A percentile compares a stretch with the other conserved stretches of the same genome.
phyloP scores from a whole-genome alignment of 1,139 yeast species.

The Yamadazyma diddensiae region DNA sequence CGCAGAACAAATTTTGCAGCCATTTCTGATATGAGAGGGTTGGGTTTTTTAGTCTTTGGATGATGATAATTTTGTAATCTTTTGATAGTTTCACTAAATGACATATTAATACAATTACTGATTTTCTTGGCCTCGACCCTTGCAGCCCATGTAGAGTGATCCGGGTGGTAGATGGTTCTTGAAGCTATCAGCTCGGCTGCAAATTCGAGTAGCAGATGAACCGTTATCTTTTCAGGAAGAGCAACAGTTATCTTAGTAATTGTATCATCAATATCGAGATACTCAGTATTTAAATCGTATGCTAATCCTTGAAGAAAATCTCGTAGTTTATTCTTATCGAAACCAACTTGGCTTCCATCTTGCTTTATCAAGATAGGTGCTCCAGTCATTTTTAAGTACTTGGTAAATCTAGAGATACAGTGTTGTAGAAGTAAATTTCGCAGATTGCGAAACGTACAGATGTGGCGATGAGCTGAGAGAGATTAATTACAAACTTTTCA shows the following conservation, averaged over 20 bases:
- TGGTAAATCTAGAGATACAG: too few relatives aligned
- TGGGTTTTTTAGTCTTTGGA: constrained; percentile 9
- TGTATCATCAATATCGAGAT: constrained; percentile 21
- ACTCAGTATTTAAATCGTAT: constrained; percentile 18
- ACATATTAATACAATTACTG: constrained; percentile 23
- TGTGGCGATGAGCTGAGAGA: too few relatives aligned
- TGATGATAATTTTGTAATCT: constrained; percentile 19
- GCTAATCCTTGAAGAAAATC: constrained; percentile 16
- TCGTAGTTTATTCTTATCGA: constrained; percentile 14
- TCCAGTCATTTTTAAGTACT: not conserved
- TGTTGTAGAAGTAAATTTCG: too few relatives aligned
- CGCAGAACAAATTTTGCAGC: constrained; percentile 29
- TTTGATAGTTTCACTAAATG: constrained; percentile 35
- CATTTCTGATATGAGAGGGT: constrained; percentile 14
- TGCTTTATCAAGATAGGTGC: constrained; percentile 4
- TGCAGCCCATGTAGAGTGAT: constrained; percentile 47
- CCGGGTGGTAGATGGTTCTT: constrained; percentile 44
- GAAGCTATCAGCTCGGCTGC: constrained; percentile 47
- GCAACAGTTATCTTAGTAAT: constrained; percentile 22
- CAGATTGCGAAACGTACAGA: too few relatives aligned
- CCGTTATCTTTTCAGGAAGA: constrained; percentile 32
- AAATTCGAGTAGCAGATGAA: constrained; percentile 33
- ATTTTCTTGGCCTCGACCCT: constrained; percentile 36
- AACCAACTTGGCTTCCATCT: constrained; percentile 12
- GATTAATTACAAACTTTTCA: too few relatives aligned